A percentile compares a stretch with the other conserved stretches of the same genome.
Evolutionary conservation across 1,284 basidiomycete species (phyloP).

Genomic region (Ceratobasidium sp.): DNA sequence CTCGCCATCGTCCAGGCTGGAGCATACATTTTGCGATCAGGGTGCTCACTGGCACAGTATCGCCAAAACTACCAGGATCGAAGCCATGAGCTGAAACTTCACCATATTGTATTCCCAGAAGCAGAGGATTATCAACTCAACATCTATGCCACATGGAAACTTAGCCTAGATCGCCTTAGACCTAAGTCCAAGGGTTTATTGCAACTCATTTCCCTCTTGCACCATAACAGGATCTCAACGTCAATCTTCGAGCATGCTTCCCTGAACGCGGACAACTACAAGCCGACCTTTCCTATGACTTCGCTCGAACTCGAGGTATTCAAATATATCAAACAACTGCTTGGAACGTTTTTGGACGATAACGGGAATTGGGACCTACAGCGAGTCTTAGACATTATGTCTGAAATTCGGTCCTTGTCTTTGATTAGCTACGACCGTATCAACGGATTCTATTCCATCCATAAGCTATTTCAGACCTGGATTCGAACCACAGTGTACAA

Average conservation of each 20-base stretch:
- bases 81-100: neutral
- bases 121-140: slow-evolving; percentile 2
- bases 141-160: slow-evolving; percentile 1
- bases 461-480: slow-evolving; percentile 2
- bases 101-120: neutral
- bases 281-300: neutral
- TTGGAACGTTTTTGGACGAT: neutral
- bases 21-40: slow-evolving; percentile 7
- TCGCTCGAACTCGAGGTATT: neutral
- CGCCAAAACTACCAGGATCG: neutral
- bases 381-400: neutral
- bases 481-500: neutral
- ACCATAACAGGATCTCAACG: slow-evolving; percentile 19
- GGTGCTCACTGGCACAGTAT: neutral
- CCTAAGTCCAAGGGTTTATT: neutral
- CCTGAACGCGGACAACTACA: neutral
- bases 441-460: neutral
- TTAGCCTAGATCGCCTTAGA: neutral
- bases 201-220: slow-evolving; percentile 9
- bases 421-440: neutral
- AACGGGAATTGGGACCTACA: neutral
- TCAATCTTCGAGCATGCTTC: slow-evolving; percentile 10
- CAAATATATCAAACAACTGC: neutral
- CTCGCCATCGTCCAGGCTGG: slow-evolving; percentile 14
- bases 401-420: slow-evolving; percentile 3